A percentile compares a stretch with the other conserved stretches of the same genome.
phyloP scores from a whole-genome alignment of 371 early-diverging fungal species.

The Globomyces sp. region DNA sequence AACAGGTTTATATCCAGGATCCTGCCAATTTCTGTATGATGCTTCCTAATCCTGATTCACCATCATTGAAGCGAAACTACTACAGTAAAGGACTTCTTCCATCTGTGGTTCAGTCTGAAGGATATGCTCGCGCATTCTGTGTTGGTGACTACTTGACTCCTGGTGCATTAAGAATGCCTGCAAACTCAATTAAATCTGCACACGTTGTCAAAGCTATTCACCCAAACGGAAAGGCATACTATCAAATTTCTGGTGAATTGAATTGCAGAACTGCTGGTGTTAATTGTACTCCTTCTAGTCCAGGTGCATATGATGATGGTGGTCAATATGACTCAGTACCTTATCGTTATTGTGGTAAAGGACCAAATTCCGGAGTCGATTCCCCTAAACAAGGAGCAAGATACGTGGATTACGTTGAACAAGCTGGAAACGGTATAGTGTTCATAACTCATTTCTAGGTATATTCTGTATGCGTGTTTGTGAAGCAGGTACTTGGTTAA shows the following conservation, averaged over 20 bases:
- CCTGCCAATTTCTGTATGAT: conserved; percentile 27
- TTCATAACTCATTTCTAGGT: not conserved
- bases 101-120: conserved; percentile 32
- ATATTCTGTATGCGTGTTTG: conserved; percentile 25
- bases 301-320: conserved; percentile 27
- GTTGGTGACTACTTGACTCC: conserved; percentile 29
- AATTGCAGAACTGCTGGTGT: conserved; percentile 25
- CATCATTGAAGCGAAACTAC: conserved; percentile 19
- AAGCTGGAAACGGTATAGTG: conserved; percentile 3
- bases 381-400: conserved; percentile 18
- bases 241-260: conserved; percentile 22
- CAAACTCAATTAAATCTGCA: conserved; percentile 22
- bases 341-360: conserved; percentile 31
- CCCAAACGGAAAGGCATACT: conserved; percentile 18
- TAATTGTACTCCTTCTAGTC: conserved; percentile 22
- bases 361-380: conserved; percentile 32
- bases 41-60: conserved; percentile 23
- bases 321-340: conserved; percentile 21
- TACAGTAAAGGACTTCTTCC: conserved; percentile 20
- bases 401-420: conserved; percentile 8
- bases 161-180: conserved; percentile 16
- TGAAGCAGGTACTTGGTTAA: conserved; percentile 14
- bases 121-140: conserved; percentile 30
- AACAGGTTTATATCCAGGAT: conserved; percentile 14
- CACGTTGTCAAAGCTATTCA: conserved; percentile 24